These are phyloP conservation scores for Cicer cuneatum DNA, from an alignment of 306 rosid species.

Conservation along the genomic window DNA sequence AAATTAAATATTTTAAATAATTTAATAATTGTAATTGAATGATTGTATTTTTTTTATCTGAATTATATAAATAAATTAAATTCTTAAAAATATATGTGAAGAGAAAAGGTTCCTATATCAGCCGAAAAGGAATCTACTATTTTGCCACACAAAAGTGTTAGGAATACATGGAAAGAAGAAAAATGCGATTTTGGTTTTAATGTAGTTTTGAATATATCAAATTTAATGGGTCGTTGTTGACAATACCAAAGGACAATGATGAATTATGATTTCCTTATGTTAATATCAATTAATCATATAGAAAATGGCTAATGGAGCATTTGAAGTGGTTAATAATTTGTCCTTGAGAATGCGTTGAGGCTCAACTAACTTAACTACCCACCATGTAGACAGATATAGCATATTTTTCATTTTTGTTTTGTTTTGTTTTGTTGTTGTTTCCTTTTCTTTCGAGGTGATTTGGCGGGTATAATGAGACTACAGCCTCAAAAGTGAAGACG, in stretches of 20 bases:
- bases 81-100: too few species aligned
- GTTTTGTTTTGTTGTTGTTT: neutral
- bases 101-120: neutral
- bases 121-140: conserved; percentile 22
- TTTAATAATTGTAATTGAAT: too few species aligned
- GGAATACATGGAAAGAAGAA: neutral
- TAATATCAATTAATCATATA: neutral
- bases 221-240: neutral
- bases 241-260: neutral
- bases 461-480: conserved; percentile 17
- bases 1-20: too few species aligned
- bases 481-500: neutral
- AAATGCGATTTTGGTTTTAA: conserved; percentile 13
- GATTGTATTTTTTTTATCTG: too few species aligned
- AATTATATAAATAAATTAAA: too few species aligned
- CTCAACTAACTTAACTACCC: conserved; percentile 54
- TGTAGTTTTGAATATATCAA: neutral
- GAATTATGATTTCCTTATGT: neutral
- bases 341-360: conserved; percentile 36
- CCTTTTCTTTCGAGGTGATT: neutral
- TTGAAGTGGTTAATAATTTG: conserved; percentile 22
- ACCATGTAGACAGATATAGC: conserved; percentile 51
- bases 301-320: conserved; percentile 18
- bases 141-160: neutral
- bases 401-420: neutral